Evolutionary conservation across 2,329 filamentous ascomycete genomes (phyloP).

Genomic region (Colletotrichum sp.): DNA sequence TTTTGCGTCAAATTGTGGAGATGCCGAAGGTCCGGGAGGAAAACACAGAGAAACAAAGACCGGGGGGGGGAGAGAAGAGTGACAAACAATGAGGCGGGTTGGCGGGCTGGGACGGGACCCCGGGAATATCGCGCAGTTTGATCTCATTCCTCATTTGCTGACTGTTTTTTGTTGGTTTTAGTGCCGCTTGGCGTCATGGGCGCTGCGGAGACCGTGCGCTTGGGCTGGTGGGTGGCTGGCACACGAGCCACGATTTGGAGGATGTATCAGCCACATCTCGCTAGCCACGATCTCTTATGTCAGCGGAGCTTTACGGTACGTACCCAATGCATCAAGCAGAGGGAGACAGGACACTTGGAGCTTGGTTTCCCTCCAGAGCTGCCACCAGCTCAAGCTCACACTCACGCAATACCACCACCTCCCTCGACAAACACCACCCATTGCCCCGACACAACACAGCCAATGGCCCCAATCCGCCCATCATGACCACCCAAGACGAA

Average conservation of each 20-base stretch:
- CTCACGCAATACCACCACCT: background rate
- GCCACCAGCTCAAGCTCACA: background rate
- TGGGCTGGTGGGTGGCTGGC: background rate
- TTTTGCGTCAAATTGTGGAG: constrained; percentile 4
- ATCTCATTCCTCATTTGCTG: background rate
- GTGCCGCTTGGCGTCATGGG: background rate
- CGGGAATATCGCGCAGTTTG: background rate
- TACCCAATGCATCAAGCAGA: background rate
- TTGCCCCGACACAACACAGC: background rate
- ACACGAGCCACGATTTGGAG: background rate
- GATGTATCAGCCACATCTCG: background rate
- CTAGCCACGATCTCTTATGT: fast-evolving
- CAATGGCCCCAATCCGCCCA: constrained; percentile 4
- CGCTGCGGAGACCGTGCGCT: background rate
- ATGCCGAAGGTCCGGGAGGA: constrained; percentile 12
- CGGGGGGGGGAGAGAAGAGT: background rate
- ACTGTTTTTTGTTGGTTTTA: background rate
- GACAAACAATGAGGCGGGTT: background rate
- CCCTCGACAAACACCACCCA: background rate
- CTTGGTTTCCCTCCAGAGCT: background rate
- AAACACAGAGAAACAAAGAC: background rate
- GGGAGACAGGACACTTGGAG: constrained; percentile 14
- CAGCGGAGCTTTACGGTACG: background rate
- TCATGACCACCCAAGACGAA: constrained; percentile 41
- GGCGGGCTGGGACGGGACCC: background rate